Conservation (phyloP, 352 stramenopile species). For the Phytopythium boreale region DNA sequence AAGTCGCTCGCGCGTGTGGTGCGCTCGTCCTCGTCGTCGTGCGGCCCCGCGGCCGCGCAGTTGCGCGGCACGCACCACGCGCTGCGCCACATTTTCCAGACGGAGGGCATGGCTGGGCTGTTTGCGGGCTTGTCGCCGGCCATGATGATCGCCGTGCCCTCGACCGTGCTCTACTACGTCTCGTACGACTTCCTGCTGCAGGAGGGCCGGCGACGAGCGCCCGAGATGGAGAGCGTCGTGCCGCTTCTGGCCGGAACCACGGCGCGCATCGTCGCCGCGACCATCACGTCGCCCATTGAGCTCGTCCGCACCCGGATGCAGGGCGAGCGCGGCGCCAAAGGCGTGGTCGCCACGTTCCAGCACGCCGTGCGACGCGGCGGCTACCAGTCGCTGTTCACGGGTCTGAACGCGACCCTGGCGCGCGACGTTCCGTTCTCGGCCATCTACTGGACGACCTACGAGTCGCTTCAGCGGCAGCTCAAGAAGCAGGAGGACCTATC, state of each 20-base stretch:
- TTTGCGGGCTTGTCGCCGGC: conserved; percentile 90
- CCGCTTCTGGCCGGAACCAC: conserved; percentile 67
- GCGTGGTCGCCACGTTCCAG: conserved; percentile 46
- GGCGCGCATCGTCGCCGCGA: conserved; percentile 69
- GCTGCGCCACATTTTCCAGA: conserved; percentile 75
- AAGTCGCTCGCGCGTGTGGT: conserved; percentile 27
- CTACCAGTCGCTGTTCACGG: conserved; percentile 79
- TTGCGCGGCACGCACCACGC: conserved; percentile 60
- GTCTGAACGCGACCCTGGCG: conserved; percentile 88
- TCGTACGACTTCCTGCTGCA: conserved; percentile 89
- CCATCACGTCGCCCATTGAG: conserved; percentile 85
- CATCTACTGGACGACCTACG: conserved; percentile 94
- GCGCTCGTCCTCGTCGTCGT: not conserved
- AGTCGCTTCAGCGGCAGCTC: conserved; percentile 58
- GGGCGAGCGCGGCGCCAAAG: conserved; percentile 20
- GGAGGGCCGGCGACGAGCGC: conserved; percentile 33
- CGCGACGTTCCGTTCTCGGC: conserved; percentile 95
- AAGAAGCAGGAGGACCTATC: conserved; percentile 24
- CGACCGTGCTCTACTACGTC: conserved; percentile 95
- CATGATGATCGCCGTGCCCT: conserved; percentile 92
- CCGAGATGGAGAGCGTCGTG: conserved; percentile 34
- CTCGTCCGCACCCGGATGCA: conserved; percentile 89
- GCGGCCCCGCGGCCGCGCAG: conserved; percentile 16
- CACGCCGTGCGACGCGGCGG: conserved; percentile 62
- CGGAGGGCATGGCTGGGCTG: conserved; percentile 70